Percentiles rank a stretch among this genome's conserved stretches.
Conservation (phyloP, 257 asterid species). For the Haberlea rhodopensis region DNA sequence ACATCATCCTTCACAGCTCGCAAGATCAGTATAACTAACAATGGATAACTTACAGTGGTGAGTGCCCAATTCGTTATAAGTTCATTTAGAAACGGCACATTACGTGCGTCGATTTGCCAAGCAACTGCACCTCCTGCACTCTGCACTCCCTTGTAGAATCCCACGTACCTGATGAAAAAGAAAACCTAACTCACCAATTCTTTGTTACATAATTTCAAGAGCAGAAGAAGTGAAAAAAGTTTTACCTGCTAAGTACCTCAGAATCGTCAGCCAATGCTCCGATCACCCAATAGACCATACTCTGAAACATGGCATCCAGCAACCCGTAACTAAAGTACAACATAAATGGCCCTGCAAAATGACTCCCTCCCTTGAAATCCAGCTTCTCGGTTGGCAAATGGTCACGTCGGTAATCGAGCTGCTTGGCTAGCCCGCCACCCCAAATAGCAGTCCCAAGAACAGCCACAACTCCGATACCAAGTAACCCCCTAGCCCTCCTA, state of each 20-base stretch:
- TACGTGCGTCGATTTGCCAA: conserved; percentile 41
- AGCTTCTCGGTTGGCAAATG: conserved; percentile 26
- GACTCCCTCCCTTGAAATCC: conserved; percentile 45
- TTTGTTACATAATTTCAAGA: background rate
- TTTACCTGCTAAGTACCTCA: conserved; percentile 51
- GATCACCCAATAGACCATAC: conserved; percentile 56
- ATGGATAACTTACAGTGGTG: conserved; percentile 39
- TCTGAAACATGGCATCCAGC: conserved; percentile 59
- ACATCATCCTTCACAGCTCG: conserved; percentile 40
- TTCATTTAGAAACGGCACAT: conserved; percentile 34
- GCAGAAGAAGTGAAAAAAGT: background rate
- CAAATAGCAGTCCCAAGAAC: conserved; percentile 61
- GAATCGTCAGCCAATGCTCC: conserved; percentile 59
- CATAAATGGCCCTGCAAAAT: conserved; percentile 42
- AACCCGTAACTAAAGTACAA: conserved; percentile 47
- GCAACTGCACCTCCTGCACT: conserved; percentile 50
- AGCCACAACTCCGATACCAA: conserved; percentile 54
- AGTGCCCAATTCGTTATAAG: conserved; percentile 39
- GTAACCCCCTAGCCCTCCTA: conserved; percentile 56
- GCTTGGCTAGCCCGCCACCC: conserved; percentile 78
- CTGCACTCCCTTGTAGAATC: conserved; percentile 48
- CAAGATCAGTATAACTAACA: conserved; percentile 32
- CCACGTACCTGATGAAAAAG: conserved; percentile 32
- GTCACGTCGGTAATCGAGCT: conserved; percentile 39
- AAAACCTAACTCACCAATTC: background rate